These are phyloP conservation scores for Saccharomyces mikatae DNA, from an alignment of 805 yeast genomes.

Conservation along the genomic window DNA sequence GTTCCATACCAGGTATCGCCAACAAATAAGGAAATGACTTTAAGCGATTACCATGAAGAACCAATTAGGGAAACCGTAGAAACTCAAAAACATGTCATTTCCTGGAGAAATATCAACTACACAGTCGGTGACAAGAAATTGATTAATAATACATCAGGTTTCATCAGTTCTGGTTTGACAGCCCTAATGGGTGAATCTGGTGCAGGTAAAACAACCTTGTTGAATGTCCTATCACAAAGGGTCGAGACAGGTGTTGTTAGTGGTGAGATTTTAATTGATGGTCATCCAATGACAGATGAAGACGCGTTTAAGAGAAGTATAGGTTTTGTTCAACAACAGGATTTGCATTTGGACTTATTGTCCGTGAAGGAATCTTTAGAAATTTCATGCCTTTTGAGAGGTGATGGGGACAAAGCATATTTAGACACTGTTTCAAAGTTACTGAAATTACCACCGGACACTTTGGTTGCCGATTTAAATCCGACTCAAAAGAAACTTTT, in stretches of 20 bases:
- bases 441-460: constrained; percentile 35
- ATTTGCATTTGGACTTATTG: constrained; percentile 42
- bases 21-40: background rate
- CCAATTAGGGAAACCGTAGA: constrained; percentile 1
- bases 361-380: constrained; percentile 48
- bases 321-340: constrained; percentile 56
- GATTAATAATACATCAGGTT: constrained; percentile 47
- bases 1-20: constrained; percentile 4
- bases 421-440: constrained; percentile 32
- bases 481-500: constrained; percentile 49
- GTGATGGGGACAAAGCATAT: constrained; percentile 25
- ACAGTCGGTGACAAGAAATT: constrained; percentile 35
- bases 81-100: constrained; percentile 40
- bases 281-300: constrained; percentile 35
- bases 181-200: constrained; percentile 62
- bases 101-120: constrained; percentile 57
- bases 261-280: constrained; percentile 53
- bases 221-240: constrained; percentile 47
- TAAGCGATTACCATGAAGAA: background rate
- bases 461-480: constrained; percentile 46
- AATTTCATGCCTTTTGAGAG: constrained; percentile 45
- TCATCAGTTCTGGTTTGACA: constrained; percentile 59
- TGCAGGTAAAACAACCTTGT: constrained; percentile 55
- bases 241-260: constrained; percentile 47
- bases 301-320: constrained; percentile 45